Evolutionary conservation across 495 filamentous ascomycete genomes (phyloP).

Genomic region (Aspergillus leporis): DNA sequence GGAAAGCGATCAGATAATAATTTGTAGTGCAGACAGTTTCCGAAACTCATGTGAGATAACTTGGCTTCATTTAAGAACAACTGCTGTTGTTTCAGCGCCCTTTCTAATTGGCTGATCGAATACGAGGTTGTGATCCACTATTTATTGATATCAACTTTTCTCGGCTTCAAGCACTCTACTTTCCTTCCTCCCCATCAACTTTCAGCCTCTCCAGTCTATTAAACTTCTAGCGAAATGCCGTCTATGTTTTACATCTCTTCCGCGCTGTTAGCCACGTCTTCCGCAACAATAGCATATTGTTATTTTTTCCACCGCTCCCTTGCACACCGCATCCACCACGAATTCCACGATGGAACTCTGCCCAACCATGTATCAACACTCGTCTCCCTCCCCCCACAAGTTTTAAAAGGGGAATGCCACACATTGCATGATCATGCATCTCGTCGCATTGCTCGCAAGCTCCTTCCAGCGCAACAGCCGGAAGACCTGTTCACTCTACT

Average conservation of each 20-base stretch:
- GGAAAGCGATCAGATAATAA: too few species aligned
- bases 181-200: too few species aligned
- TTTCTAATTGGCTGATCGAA: too few species aligned
- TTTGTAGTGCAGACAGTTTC: too few species aligned
- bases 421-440: slow-evolving; percentile 29
- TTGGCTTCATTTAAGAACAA: too few species aligned
- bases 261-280: not conserved
- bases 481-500: slow-evolving; percentile 28
- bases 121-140: too few species aligned
- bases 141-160: too few species aligned
- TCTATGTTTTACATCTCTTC: not conserved
- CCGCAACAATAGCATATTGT: slow-evolving; percentile 15
- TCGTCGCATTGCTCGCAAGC: slow-evolving; percentile 20
- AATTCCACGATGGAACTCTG: slow-evolving; percentile 20
- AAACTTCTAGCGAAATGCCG: not conserved
- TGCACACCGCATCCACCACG: slow-evolving; percentile 25
- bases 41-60: too few species aligned
- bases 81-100: too few species aligned
- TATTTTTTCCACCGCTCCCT: slow-evolving; percentile 29
- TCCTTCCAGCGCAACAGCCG: slow-evolving; percentile 19
- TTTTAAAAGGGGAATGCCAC: slow-evolving; percentile 25
- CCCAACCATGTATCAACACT: slow-evolving; percentile 17
- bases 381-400: slow-evolving; percentile 23
- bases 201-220: not conserved
- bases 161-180: too few species aligned